Evolutionary conservation across 2,329 filamentous ascomycete species (phyloP).

Genomic region (Fusarium pininemorale): DNA sequence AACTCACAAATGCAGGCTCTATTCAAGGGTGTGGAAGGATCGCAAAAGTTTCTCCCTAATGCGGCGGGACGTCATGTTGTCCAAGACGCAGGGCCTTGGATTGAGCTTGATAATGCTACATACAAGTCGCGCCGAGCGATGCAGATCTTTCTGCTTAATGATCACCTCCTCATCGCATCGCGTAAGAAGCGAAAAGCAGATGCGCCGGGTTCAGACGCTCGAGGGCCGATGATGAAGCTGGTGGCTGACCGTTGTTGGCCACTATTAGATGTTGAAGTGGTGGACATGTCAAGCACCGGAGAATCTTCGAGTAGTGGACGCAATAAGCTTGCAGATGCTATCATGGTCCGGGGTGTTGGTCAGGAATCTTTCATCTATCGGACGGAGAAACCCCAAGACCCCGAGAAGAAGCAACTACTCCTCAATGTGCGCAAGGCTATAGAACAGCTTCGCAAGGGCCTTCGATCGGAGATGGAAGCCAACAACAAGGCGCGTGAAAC

Average conservation of each 20-base stretch:
- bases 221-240: constrained; percentile 74
- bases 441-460: constrained; percentile 86
- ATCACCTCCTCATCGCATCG: constrained; percentile 90
- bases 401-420: constrained; percentile 82
- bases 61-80: constrained; percentile 92
- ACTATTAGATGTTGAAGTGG: constrained; percentile 89
- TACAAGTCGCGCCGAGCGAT: constrained; percentile 93
- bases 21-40: constrained; percentile 97
- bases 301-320: constrained; percentile 60
- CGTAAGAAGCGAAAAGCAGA: constrained; percentile 92
- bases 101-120: constrained; percentile 95
- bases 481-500: constrained; percentile 85
- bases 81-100: constrained; percentile 91
- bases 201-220: constrained; percentile 59
- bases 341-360: constrained; percentile 87
- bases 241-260: constrained; percentile 96
- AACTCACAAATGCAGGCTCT: constrained; percentile 77
- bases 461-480: constrained; percentile 87
- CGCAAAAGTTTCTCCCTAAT: constrained; percentile 94
- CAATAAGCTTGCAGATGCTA: constrained; percentile 80
- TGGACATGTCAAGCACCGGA: constrained; percentile 79
- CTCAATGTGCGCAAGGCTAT: constrained; percentile 92
- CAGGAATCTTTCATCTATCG: constrained; percentile 95
- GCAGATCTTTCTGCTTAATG: constrained; percentile 91
- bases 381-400: constrained; percentile 81